Base-by-base conservation (phyloP, 345 rosid species). In the Acer saccharum region DNA sequence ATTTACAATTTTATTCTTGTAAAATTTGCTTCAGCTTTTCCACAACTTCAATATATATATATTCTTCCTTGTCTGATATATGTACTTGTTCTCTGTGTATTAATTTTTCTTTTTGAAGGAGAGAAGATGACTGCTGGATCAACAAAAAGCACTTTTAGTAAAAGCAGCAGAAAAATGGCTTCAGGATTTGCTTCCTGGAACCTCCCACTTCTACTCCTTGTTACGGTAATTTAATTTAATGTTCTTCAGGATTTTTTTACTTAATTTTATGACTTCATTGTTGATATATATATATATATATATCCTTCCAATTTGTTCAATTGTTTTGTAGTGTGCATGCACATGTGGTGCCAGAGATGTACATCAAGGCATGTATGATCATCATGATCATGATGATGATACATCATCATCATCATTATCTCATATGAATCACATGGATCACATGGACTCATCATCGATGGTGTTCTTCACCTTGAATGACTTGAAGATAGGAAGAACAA, bases 381-480 rank as follows among this genome's bases (percentile, higher is more conserved):
- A 61, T 60, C 23, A 35, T 3, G 11, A 10, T 66, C 69, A 17
- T 7, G 43, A 9, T 2, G 54, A 76, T 27, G 58, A 1, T 58
- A 29, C 65, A 58, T 54, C 14, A 14, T 73, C 46, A 43, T 8
- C 46, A 8, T 69, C 70, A 7, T 55, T 16, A 32, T 48, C 80
- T 5, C 77, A 66, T 58, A 70, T 80, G 78, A 74, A 76, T 25
- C 83, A n/a, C 25, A 7, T 9, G 12, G 14, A 46, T 10, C 14
- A 82, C 62, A 61, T 82, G 69, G 83, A 87, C 71, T 64, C 14
- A 25, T 54, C 83, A 44, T 1, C 68, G 14, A 76, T 68, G 72
- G 80, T 88, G 64, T 86, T 90, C 58, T 87, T 90, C 81, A 80
- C 81, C 78, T 11, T 85, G 77, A 69, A 66, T 10, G 88, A 86